Percentiles rank a stretch among this genome's conserved stretches.
Evolutionary conservation across 2,329 filamentous ascomycete species (phyloP).

Genomic region (Paraphaeosphaeria sporulosa): DNA sequence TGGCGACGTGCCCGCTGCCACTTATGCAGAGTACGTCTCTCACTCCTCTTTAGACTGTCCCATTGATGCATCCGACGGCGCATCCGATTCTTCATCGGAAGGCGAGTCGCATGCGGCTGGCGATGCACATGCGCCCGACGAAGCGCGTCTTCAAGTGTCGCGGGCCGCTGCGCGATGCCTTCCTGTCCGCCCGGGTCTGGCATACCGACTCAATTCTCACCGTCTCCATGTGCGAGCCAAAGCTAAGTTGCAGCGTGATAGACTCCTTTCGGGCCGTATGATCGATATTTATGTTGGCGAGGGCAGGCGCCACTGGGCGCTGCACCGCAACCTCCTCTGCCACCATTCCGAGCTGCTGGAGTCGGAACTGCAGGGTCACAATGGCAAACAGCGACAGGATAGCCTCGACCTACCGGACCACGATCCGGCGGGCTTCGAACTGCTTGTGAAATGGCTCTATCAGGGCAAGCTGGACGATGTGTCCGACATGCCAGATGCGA

Average conservation of each 20-base stretch:
- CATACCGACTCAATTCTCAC: slow-evolving; percentile 47
- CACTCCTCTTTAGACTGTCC: slow-evolving; percentile 29
- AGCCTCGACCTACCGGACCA: slow-evolving; percentile 58
- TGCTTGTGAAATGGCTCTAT: slow-evolving; percentile 65
- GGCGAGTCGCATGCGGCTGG: slow-evolving; percentile 14
- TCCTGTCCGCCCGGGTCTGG: slow-evolving; percentile 42
- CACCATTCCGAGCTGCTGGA: slow-evolving; percentile 60
- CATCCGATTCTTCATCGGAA: slow-evolving; percentile 23
- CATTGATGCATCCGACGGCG: slow-evolving; percentile 15
- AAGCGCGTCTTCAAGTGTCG: slow-evolving; percentile 17
- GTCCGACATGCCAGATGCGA: slow-evolving; percentile 52
- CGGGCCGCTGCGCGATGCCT: slow-evolving; percentile 26
- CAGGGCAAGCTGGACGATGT: slow-evolving; percentile 62
- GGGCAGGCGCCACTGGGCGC: slow-evolving; percentile 56
- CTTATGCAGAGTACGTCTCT: slow-evolving; percentile 61
- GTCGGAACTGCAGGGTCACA: slow-evolving; percentile 49
- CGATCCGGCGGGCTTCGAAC: slow-evolving; percentile 61
- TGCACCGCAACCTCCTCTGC: slow-evolving; percentile 62
- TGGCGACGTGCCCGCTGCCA: slow-evolving; percentile 55
- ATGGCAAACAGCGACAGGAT: slow-evolving; percentile 46
- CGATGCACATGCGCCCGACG: slow-evolving; percentile 25
- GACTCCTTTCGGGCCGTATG: slow-evolving; percentile 61
- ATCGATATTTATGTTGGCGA: slow-evolving; percentile 62
- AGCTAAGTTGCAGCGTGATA: slow-evolving; percentile 58
- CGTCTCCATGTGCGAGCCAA: slow-evolving; percentile 49